Percentiles rank a stretch among this genome's conserved stretches.
Evolutionary conservation across 345 rosid genomes (phyloP).

Genomic region (Eucalyptus victrix): DNA sequence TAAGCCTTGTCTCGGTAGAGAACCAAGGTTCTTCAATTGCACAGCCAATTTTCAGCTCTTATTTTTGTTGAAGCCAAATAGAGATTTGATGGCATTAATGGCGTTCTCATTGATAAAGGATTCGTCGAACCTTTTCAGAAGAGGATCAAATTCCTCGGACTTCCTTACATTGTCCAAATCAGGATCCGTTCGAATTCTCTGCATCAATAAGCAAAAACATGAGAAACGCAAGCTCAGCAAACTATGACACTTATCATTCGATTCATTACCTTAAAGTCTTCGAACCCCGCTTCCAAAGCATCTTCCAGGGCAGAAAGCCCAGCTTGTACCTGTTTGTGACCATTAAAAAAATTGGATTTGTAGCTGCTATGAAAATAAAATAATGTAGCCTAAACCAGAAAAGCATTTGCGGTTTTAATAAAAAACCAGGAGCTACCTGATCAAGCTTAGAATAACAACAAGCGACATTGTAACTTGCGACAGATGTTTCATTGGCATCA

Average conservation of each 20-base stretch:
- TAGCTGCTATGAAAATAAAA: background rate
- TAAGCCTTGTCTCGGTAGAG: background rate
- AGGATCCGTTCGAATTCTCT: constrained; percentile 88
- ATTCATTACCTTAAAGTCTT: constrained; percentile 71
- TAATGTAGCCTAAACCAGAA: background rate
- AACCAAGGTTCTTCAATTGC: background rate
- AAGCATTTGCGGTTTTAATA: background rate
- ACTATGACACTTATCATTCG: background rate
- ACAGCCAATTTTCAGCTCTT: constrained; percentile 4
- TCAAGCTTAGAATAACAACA: constrained; percentile 89
- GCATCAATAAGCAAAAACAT: constrained; percentile 2
- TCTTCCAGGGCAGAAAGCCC: constrained; percentile 91
- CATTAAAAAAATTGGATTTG: background rate
- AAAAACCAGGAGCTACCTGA: constrained; percentile 29
- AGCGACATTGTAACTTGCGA: constrained; percentile 90
- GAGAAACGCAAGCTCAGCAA: background rate
- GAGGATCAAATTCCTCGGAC: constrained; percentile 49
- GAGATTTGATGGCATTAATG: constrained; percentile 79
- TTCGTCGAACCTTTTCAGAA: constrained; percentile 78
- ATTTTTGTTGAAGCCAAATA: constrained; percentile 77
- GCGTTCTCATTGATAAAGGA: constrained; percentile 95
- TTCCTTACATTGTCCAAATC: constrained; percentile 58
- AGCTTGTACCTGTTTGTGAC: constrained; percentile 50
- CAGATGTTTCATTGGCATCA: constrained; percentile 55
- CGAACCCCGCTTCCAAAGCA: constrained; percentile 72